Conservation (phyloP, 2,329 filamentous ascomycete genomes). For the Plenodomus lindquistii region DNA sequence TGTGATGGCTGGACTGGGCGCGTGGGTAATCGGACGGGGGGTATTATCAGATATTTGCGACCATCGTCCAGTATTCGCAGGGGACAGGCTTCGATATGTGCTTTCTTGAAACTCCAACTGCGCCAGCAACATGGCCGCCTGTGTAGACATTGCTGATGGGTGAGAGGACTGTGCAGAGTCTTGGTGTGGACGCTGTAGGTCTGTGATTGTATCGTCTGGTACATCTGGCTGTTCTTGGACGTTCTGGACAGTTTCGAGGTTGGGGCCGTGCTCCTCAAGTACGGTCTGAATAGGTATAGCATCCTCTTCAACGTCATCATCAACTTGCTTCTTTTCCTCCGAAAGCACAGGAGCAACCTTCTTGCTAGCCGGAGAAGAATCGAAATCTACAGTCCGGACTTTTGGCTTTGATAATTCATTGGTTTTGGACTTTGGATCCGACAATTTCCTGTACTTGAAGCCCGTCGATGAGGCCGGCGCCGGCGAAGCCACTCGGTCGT, state of each 20-base stretch:
- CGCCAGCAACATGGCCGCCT: slow-evolving; percentile 41
- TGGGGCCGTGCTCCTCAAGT: background rate
- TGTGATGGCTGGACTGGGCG: slow-evolving; percentile 31
- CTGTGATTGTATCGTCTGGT: background rate
- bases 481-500: slow-evolving; percentile 27
- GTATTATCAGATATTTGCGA: slow-evolving; percentile 21
- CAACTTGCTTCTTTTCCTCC: background rate
- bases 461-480: slow-evolving; percentile 28
- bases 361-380: slow-evolving; percentile 22
- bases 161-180: slow-evolving; percentile 12
- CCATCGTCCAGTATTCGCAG: slow-evolving; percentile 17
- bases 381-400: slow-evolving; percentile 28
- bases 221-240: background rate
- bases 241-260: background rate
- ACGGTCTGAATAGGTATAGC: background rate
- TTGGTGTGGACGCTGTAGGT: background rate
- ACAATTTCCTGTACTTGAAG: slow-evolving; percentile 30
- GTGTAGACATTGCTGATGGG: slow-evolving; percentile 40
- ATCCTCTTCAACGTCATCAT: background rate
- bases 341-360: background rate
- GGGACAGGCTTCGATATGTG: slow-evolving; percentile 20
- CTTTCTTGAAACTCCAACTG: slow-evolving; percentile 40
- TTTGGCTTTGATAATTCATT: slow-evolving; percentile 14
- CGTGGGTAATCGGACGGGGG: slow-evolving; percentile 11
- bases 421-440: slow-evolving; percentile 8